Evolutionary conservation across 805 yeast genomes (phyloP), one percentile per base, ranked within the genome.

Genomic region (Torulaspora delbrueckii): DNA sequence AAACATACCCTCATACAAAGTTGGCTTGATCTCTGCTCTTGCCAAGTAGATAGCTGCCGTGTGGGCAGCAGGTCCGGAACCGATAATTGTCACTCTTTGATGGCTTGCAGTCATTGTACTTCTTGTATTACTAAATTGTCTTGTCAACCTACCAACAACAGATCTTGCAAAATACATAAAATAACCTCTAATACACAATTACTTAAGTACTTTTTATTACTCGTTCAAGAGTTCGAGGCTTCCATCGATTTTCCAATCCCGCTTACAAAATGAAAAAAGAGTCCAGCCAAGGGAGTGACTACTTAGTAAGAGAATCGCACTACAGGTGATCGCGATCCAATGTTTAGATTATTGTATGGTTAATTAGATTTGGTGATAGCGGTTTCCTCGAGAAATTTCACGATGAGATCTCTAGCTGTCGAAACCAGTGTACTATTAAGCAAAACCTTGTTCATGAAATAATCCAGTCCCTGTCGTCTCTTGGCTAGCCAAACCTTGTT

Each of bases 31-130:
- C 75, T 93, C 99, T 35, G 99, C 99, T 70, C 99, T 84, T 25
- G 98, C 84, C 45, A 93, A 75, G 70, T 93, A 93, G 68, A 93
- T 87, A 55, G 99, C 99, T 42, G 99, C 99, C 36, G 99, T 93
- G 77, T 93, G 96, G 45, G 97, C 99, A 47, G 99, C 99, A 46
- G 99, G 99, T 59, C 99, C 99, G 45, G 97, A 90, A 37, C 99
- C 98, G 51, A 87, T 82, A 60, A 87, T 84, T 26, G 93, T 86
- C 51, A 86, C 95, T 74, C 75, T 79, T 72, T 86, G 80, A 68
- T 86, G 95, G 60, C 19, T 45, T 3, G 44, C 37, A 3, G 48
- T 45, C 48, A 45, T 45, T 12, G 30, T 16, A 23, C 10, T 19
- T 2, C 30, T 8, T 8, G 5, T 32, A 2, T 10, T 32, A 34